Base-by-base conservation (phyloP, 2,329 filamentous ascomycete genomes). In the Reticulascus tulasneorum region DNA sequence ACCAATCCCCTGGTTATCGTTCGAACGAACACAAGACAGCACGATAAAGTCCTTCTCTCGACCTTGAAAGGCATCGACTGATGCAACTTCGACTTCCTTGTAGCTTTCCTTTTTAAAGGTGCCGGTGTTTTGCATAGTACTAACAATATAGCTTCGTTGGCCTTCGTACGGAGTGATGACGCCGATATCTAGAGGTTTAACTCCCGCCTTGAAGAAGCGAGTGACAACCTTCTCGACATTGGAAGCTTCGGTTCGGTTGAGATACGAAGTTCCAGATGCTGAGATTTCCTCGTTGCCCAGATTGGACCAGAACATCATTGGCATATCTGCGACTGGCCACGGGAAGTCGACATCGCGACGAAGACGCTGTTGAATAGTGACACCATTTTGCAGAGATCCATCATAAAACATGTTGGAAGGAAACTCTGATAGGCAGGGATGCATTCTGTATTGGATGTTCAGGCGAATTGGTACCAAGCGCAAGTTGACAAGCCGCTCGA, bases 251-350 rank as follows among this genome's bases (percentile, higher is more conserved):
- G 93, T 97, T 29, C 93, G 86, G 63, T 98, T 98, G 48, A 98
- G 82, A 56, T 98, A 98, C 3, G 91, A 97, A 3, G 93, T 98
- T 55, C 93, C 93, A 18, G 90, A 96, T 2, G 93, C 93, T 7
- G 91, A 96, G 33, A 98, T 98, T 62, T 98, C 93, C 62, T 98
- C 93, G 42, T 94, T 94, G 42, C 93, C 93, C 37, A 96, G 71
- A 58, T 98, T 98, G 18, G 89, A 94, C 93, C 93, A 98, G 68
- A 98, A 98, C 93, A 97, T 97, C 93, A 98, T 98, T 4, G 93
- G 93, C 50, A 82, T 88, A 58, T 97, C 91, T 15, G 73, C 79
- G 20, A 95, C 87, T 4, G 93, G 93, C 93, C 93, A 98, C 10
- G 93, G 93, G 60, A 98, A 98, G 61, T 98, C 93, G 19, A 98